A percentile compares a stretch with the other conserved stretches of the same genome.
These are phyloP conservation scores for Ascosphaera apis DNA, from an alignment of 2,329 filamentous ascomycete genomes.

Conservation along the genomic window DNA sequence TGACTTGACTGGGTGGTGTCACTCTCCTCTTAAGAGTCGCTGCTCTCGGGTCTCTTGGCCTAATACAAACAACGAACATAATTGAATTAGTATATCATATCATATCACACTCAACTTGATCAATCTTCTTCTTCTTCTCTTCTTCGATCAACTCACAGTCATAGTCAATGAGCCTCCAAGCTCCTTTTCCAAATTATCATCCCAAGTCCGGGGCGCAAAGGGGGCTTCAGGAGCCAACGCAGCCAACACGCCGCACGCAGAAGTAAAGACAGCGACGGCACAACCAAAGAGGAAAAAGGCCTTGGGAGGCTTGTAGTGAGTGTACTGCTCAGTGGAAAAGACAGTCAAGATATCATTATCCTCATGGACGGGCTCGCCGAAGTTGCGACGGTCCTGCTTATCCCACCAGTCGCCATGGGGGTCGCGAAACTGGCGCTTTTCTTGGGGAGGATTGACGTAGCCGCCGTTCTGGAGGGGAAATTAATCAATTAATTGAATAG, in stretches of 20 bases:
- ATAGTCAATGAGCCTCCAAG: constrained; percentile 46
- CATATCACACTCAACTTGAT: too few relatives aligned
- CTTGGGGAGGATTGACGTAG: constrained; percentile 27
- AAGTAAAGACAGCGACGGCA: constrained; percentile 41
- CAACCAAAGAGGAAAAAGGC: constrained; percentile 43
- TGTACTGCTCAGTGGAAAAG: constrained; percentile 77
- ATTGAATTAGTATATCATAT: too few relatives aligned
- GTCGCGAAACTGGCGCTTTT: constrained; percentile 84
- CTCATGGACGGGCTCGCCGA: constrained; percentile 87
- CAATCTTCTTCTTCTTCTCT: too few relatives aligned
- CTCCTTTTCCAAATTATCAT: constrained; percentile 47
- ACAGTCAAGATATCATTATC: constrained; percentile 85
- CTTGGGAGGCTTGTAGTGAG: constrained; percentile 51
- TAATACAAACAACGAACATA: too few relatives aligned
- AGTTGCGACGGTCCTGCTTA: constrained; percentile 90
- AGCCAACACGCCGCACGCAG: constrained; percentile 44
- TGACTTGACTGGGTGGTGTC: too few relatives aligned
- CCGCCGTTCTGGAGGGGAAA: constrained; percentile 18
- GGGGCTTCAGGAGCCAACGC: constrained; percentile 48
- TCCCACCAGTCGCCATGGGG: constrained; percentile 93
- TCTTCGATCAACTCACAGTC: constrained; percentile 32
- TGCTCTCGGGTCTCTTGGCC: not conserved
- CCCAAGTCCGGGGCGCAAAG: constrained; percentile 44
- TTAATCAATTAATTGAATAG: constrained; percentile 6
- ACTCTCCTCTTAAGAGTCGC: too few relatives aligned